These are phyloP conservation scores for Lineolata rhizophorae DNA, from an alignment of 495 filamentous ascomycete species.

Conservation along the genomic window DNA sequence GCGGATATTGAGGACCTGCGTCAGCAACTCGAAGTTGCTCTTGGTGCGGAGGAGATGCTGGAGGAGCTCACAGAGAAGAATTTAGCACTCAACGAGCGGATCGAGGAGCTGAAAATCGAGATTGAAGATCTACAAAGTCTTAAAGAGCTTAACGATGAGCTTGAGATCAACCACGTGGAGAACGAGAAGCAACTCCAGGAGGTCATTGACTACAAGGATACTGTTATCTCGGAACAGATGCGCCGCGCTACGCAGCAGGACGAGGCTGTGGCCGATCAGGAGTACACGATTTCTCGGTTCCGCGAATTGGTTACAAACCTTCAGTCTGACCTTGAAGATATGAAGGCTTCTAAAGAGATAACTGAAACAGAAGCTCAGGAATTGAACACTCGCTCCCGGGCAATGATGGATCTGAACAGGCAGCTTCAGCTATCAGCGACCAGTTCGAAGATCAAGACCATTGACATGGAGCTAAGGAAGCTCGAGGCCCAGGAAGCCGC, in stretches of 20 bases:
- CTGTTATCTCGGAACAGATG: conserved; percentile 51
- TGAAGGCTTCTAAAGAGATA: conserved; percentile 73
- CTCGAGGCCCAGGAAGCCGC: conserved; percentile 77
- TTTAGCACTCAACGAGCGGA: conserved; percentile 53
- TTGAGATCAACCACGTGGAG: conserved; percentile 82
- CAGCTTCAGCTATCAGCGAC: conserved; percentile 73
- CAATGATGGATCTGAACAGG: conserved; percentile 91
- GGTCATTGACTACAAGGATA: conserved; percentile 67
- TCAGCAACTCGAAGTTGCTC: conserved; percentile 73
- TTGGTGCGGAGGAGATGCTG: conserved; percentile 78
- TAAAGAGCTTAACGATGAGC: conserved; percentile 82
- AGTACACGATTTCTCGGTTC: conserved; percentile 75
- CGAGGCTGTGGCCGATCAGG: conserved; percentile 58
- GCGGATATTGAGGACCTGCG: conserved; percentile 66
- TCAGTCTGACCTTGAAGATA: conserved; percentile 75
- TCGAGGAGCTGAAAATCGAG: conserved; percentile 56
- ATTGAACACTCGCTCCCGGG: conserved; percentile 58
- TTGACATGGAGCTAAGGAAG: conserved; percentile 70
- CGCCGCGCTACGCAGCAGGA: conserved; percentile 44
- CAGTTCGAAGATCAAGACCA: conserved; percentile 81
- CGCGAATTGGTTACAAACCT: conserved; percentile 68
- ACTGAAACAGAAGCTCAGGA: conserved; percentile 83
- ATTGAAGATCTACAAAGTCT: conserved; percentile 72
- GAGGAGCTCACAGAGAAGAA: conserved; percentile 79
- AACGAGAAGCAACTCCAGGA: conserved; percentile 87